phyloP scores from a whole-genome alignment of 78 protist species.

The Dictyostelium intermedium region DNA sequence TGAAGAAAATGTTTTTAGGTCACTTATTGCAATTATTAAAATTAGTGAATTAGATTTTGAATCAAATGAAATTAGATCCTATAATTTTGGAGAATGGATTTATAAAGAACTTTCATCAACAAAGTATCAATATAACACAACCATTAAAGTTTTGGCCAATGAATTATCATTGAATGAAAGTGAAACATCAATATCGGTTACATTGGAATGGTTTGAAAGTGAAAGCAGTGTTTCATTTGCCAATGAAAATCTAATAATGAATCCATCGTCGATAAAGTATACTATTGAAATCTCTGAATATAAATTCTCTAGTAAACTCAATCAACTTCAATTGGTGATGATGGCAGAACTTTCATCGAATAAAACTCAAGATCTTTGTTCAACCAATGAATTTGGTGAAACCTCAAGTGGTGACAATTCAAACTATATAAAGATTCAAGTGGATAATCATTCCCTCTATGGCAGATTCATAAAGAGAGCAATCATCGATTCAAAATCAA shows the following conservation, averaged over 20 bases:
- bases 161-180: neutral
- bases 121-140: neutral
- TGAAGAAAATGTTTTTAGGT: neutral
- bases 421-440: neutral
- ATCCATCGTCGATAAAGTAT: neutral
- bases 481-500: neutral
- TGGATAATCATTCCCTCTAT: neutral
- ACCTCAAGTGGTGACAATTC: neutral
- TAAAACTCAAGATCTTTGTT: neutral
- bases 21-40: neutral
- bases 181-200: neutral
- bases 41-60: neutral
- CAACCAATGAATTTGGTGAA: neutral
- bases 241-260: neutral
- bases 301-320: neutral
- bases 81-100: neutral
- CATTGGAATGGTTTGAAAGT: neutral
- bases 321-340: neutral
- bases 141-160: neutral
- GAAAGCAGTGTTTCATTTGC: neutral
- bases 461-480: slow-evolving; percentile 13
- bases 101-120: neutral
- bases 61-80: neutral
- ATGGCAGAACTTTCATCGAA: neutral
- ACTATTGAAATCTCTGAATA: neutral